Evolutionary conservation across 2,329 filamentous ascomycete species (phyloP).

Genomic region (Colletotrichum trifolii): DNA sequence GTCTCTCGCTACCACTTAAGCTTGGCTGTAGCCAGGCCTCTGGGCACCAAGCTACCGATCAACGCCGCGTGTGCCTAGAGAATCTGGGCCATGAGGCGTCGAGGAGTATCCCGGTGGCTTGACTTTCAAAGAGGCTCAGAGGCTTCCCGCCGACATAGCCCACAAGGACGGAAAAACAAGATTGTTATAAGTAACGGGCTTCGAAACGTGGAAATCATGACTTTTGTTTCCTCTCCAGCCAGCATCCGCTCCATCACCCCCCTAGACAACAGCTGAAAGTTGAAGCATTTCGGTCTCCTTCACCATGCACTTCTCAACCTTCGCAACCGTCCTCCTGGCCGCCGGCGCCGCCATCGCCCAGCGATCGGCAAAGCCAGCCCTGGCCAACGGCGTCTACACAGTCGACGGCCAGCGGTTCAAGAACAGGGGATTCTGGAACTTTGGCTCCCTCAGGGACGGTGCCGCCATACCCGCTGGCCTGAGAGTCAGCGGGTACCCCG

Average conservation of each 20-base stretch:
- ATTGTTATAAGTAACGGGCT: too few species aligned
- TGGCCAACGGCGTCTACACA: conserved; percentile 5
- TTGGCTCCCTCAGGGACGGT: conserved; percentile 5
- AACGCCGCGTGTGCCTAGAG: too few species aligned
- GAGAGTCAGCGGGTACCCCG: conserved; percentile 38
- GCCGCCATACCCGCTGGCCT: conserved; percentile 39
- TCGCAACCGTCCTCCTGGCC: conserved; percentile 10
- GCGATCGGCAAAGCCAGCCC: conserved; percentile 14
- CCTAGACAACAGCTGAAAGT: not conserved
- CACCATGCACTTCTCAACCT: conserved; percentile 9
- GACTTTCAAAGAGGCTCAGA: not conserved
- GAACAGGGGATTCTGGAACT: conserved; percentile 26
- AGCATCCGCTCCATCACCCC: not conserved
- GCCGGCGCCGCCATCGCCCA: conserved; percentile 9
- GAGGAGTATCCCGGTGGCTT: too few species aligned
- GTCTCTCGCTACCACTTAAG: too few species aligned
- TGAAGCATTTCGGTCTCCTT: conserved; percentile 2
- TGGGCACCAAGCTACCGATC: too few species aligned
- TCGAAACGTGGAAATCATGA: too few species aligned
- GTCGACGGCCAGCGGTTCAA: conserved; percentile 2
- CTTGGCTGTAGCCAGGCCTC: too few species aligned
- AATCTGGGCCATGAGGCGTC: too few species aligned
- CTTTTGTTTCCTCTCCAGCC: not conserved
- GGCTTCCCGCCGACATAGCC: not conserved
- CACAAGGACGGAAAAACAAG: too few species aligned